phyloP scores from a whole-genome alignment of 176 grass and related monocot genomes.

The Cenchrus americanus region DNA sequence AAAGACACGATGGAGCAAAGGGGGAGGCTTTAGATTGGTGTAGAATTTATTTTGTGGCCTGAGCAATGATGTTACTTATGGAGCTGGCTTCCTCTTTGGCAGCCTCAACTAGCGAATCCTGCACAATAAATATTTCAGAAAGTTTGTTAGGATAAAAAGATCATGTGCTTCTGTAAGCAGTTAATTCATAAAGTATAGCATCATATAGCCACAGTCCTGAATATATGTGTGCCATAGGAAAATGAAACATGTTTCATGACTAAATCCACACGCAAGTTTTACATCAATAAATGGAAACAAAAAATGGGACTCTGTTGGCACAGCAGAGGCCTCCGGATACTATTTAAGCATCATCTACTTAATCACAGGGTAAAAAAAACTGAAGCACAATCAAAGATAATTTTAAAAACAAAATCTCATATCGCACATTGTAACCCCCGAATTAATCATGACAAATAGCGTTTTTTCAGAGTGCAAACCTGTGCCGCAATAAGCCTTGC shows the following conservation, averaged over 20 bases:
- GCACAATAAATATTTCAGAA: neutral
- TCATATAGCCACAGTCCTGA: neutral
- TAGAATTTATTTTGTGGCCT: slow-evolving; percentile 69
- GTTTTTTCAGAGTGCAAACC: slow-evolving; percentile 35
- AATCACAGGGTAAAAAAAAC: neutral
- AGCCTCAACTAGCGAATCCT: slow-evolving; percentile 87
- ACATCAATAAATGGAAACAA: neutral
- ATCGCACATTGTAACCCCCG: too few relatives aligned
- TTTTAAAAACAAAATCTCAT: too few relatives aligned
- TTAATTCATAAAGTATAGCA: slow-evolving; percentile 7
- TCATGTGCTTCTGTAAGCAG: neutral
- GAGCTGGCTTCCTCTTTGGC: slow-evolving; percentile 82
- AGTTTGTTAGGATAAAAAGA: slow-evolving; percentile 8
- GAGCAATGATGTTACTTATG: slow-evolving; percentile 85
- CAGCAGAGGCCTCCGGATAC: neutral
- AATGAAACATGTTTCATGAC: neutral
- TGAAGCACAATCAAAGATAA: too few relatives aligned
- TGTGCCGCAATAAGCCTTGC: slow-evolving; percentile 91
- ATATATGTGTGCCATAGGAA: neutral
- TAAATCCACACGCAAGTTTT: neutral
- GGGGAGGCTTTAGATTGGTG: neutral
- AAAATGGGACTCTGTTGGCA: neutral
- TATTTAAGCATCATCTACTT: slow-evolving; percentile 2
- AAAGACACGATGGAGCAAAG: neutral
- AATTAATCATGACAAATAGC: too few relatives aligned